Percentiles rank a stretch among this genome's conserved stretches.
phyloP scores from a whole-genome alignment of 2,329 filamentous ascomycete species.

The Sporothrix euskadiensis region DNA sequence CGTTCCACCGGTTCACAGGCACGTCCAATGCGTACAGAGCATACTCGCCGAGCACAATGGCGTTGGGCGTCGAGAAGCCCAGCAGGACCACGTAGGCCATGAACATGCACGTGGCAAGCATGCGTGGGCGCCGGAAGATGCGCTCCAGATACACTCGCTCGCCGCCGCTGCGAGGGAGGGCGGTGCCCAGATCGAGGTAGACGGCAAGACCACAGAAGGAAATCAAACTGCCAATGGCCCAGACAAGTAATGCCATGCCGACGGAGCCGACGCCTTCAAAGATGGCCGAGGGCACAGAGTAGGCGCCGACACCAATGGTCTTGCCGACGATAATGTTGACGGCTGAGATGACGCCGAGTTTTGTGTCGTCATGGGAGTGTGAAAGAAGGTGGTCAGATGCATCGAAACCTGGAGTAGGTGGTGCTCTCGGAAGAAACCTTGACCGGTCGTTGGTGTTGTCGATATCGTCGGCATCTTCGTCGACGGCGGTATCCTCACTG shows the following conservation, averaged over 20 bases:
- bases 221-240: slow-evolving; percentile 53
- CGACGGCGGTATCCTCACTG: slow-evolving; percentile 24
- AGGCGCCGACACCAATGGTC: slow-evolving; percentile 49
- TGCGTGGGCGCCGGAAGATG: slow-evolving; percentile 52
- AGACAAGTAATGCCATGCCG: slow-evolving; percentile 54
- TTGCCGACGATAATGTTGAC: slow-evolving; percentile 45
- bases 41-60: slow-evolving; percentile 54
- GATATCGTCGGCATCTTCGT: slow-evolving; percentile 27
- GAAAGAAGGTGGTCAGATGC: background rate
- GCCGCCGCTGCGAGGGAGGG: slow-evolving; percentile 50
- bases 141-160: slow-evolving; percentile 57
- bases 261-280: slow-evolving; percentile 57
- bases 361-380: slow-evolving; percentile 34
- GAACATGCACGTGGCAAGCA: slow-evolving; percentile 55
- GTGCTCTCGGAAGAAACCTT: slow-evolving; percentile 33
- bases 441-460: slow-evolving; percentile 28
- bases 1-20: slow-evolving; percentile 50
- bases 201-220: slow-evolving; percentile 49
- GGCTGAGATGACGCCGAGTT: slow-evolving; percentile 42
- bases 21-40: slow-evolving; percentile 49
- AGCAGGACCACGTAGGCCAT: slow-evolving; percentile 53
- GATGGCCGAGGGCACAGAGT: slow-evolving; percentile 59
- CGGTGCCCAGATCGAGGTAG: slow-evolving; percentile 49
- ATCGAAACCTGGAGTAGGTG: slow-evolving; percentile 31
- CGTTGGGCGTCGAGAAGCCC: slow-evolving; percentile 55